Evolutionary conservation across 2,329 filamentous ascomycete species (phyloP).

Genomic region (Ceratocystis destructans): DNA sequence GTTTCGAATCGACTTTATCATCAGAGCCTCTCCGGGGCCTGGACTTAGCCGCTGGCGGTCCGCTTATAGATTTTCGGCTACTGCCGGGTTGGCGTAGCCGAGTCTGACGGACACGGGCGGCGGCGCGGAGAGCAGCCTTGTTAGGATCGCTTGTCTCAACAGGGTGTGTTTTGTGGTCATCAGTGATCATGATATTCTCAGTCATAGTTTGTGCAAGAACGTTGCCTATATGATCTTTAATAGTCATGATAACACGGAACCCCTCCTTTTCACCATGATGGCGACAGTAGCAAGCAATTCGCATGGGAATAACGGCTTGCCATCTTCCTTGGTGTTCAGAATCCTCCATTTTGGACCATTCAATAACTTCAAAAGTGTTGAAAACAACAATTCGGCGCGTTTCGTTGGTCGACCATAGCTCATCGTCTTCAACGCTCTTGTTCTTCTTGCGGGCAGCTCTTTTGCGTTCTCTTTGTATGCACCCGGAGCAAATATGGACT

Average conservation of each 20-base stretch:
- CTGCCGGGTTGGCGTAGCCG: conserved; percentile 22
- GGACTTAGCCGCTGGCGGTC: background rate
- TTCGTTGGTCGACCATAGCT: conserved; percentile 71
- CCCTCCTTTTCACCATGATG: conserved; percentile 90
- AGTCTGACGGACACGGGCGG: conserved; percentile 27
- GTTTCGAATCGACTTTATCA: conserved; percentile 10
- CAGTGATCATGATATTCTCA: conserved; percentile 87
- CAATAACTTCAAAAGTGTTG: conserved; percentile 76
- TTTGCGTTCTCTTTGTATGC: conserved; percentile 82
- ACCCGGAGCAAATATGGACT: conserved; percentile 81
- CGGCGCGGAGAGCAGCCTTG: conserved; percentile 13
- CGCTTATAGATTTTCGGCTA: conserved; percentile 17
- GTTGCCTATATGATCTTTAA: conserved; percentile 66
- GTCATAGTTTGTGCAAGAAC: conserved; percentile 75
- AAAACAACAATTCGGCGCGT: conserved; percentile 75
- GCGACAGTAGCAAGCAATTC: conserved; percentile 91
- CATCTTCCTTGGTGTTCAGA: conserved; percentile 43
- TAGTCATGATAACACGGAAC: conserved; percentile 80
- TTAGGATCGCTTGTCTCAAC: conserved; percentile 12
- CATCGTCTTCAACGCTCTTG: conserved; percentile 85
- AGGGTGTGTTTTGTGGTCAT: conserved; percentile 85
- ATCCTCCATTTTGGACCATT: conserved; percentile 52
- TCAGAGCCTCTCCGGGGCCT: conserved; percentile 15
- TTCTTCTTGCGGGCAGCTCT: conserved; percentile 83
- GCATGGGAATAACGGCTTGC: conserved; percentile 79